Evolutionary conservation across 805 yeast species (phyloP), one percentile per base, ranked within the genome.

Genomic region (Saturnispora kantuleensis): DNA sequence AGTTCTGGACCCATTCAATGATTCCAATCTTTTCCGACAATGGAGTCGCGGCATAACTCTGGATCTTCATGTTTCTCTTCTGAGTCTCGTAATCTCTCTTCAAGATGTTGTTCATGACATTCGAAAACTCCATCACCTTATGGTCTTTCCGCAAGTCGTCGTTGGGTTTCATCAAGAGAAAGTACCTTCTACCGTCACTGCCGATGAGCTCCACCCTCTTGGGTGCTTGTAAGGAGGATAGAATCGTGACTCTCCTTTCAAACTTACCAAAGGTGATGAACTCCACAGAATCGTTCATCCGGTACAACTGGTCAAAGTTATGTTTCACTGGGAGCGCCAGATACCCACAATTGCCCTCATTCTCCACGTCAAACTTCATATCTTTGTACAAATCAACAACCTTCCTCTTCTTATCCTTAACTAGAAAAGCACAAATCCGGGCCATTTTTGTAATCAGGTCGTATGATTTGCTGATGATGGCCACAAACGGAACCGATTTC

Each of bases 71-170:
- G 35, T 74, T 74, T 48, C 97, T 67, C 49, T 79, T 78, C 40
- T 81, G 74, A 0, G 97, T 80, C 39, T 82, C 95, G 11, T 73
- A 70, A 55, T 83, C 84, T 15, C 73, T 71, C 16, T 68, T 63
- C 45, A 93, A 66, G 29, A 93, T 59, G 52, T 85, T 75, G 57
- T 89, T 89, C 60, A 93, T 78, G 62, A 88, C 82, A 1, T 86
- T 77, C 0, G 97, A 86, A 54, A 93, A 82, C 54, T 94, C 93
- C 84, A 88, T 84, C 42, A 90, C 76, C 54, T 95, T 84, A 4
- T 96, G 93, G 67, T 94, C 99, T 57, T 94, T 94, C 51, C 97
- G 68, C 15, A 94, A 80, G 65, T 93, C 98, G 62, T 93, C 99
- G 50, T 79, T 74, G 8, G 81, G 79, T 57, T 93, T 93, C 54